phyloP scores from a whole-genome alignment of 2,329 filamentous ascomycete genomes.

The Nemania abortiva region DNA sequence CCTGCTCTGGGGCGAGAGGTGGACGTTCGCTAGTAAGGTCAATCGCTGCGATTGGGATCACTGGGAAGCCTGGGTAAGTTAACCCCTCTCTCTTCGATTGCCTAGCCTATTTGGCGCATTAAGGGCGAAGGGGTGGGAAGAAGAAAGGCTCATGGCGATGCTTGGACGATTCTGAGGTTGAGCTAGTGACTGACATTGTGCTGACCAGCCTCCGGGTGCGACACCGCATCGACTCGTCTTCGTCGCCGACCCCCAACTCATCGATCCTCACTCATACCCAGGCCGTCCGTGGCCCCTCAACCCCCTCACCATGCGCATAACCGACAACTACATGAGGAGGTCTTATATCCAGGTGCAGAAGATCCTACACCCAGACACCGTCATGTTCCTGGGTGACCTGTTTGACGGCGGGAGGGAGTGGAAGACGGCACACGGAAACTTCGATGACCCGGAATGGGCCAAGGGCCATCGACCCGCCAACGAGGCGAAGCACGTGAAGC shows the following conservation, averaged over 20 bases:
- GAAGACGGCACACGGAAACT: slow-evolving; percentile 75
- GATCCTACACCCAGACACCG: slow-evolving; percentile 82
- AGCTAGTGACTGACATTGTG: slow-evolving; percentile 29
- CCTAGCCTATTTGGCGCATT: not conserved
- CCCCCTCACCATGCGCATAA: slow-evolving; percentile 69
- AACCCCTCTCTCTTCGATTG: slow-evolving; percentile 1
- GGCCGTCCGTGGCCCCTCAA: slow-evolving; percentile 75
- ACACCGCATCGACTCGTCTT: slow-evolving; percentile 86
- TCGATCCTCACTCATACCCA: slow-evolving; percentile 95
- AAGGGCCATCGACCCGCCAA: slow-evolving; percentile 61
- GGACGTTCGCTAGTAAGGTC: slow-evolving; percentile 78
- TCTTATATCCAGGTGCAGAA: slow-evolving; percentile 84
- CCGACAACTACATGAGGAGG: slow-evolving; percentile 89
- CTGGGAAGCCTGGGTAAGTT: slow-evolving; percentile 92
- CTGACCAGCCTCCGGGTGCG: slow-evolving; percentile 76
- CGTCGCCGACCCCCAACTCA: slow-evolving; percentile 90
- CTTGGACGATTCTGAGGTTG: not conserved
- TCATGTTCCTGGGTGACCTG: slow-evolving; percentile 92
- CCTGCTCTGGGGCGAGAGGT: slow-evolving; percentile 87
- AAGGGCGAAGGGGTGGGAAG: not conserved
- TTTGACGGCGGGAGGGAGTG: slow-evolving; percentile 98
- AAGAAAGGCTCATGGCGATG: not conserved
- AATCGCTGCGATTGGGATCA: slow-evolving; percentile 81
- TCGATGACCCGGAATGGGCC: slow-evolving; percentile 71
- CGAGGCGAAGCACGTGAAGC: slow-evolving; percentile 69